Evolutionary conservation across 306 rosid genomes (phyloP).

Genomic region (Luffa aegyptiaca): DNA sequence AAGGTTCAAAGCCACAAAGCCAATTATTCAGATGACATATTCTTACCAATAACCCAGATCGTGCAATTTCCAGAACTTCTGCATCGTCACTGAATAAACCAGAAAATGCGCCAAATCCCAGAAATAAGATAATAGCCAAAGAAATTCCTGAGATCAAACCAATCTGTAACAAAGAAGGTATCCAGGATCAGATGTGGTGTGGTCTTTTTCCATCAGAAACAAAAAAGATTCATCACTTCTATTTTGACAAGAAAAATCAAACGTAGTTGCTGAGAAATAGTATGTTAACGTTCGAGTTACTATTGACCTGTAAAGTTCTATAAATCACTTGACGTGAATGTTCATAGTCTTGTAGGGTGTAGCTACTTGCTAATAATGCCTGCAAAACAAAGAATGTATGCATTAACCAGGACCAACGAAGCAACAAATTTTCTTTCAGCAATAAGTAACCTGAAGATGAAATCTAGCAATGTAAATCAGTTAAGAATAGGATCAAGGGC

Average conservation of each 20-base stretch:
- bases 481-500: not conserved
- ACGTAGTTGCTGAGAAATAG: not conserved
- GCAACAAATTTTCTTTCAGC: not conserved
- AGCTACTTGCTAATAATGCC: slow-evolving; percentile 78
- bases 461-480: not conserved
- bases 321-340: slow-evolving; percentile 55
- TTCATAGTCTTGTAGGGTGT: slow-evolving; percentile 62
- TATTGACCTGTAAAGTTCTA: slow-evolving; percentile 67
- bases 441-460: not conserved
- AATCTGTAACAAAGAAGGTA: slow-evolving; percentile 39
- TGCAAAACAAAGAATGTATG: slow-evolving; percentile 19
- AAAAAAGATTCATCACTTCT: not conserved
- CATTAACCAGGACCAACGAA: not conserved
- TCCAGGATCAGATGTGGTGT: slow-evolving; percentile 14
- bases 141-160: slow-evolving; percentile 58
- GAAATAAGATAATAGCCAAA: slow-evolving; percentile 53
- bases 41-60: slow-evolving; percentile 74
- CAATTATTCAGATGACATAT: not conserved
- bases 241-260: not conserved
- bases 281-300: not conserved
- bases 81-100: slow-evolving; percentile 69
- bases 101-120: slow-evolving; percentile 67
- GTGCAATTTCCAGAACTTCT: slow-evolving; percentile 62
- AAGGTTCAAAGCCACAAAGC: not conserved
- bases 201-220: not conserved